Conservation (phyloP, 2,329 filamentous ascomycete genomes). For the Xylaria sp. region DNA sequence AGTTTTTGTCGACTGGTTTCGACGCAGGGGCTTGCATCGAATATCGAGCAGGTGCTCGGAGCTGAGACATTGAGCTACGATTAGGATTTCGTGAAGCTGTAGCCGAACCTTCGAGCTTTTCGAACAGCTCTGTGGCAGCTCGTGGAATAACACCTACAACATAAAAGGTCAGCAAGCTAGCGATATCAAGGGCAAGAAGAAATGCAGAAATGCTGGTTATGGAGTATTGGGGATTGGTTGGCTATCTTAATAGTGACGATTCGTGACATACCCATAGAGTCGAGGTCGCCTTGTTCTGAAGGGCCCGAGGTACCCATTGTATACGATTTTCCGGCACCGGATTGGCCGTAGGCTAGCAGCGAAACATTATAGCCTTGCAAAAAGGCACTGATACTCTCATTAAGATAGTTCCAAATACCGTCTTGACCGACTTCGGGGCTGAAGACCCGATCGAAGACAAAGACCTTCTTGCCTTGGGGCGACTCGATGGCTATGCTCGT, state of each 20-base stretch:
- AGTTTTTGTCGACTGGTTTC: constrained; percentile 74
- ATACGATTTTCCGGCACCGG: constrained; percentile 96
- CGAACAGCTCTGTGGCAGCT: constrained; percentile 86
- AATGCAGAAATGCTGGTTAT: neutral
- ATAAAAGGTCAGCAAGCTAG: constrained; percentile 39
- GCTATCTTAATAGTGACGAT: neutral
- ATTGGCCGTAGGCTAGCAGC: constrained; percentile 95
- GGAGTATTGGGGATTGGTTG: neutral
- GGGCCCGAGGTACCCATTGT: constrained; percentile 98
- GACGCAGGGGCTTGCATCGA: constrained; percentile 64
- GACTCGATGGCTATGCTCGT: constrained; percentile 91
- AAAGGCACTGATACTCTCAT: constrained; percentile 89
- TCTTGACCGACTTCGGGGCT: constrained; percentile 84
- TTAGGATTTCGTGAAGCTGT: constrained; percentile 53
- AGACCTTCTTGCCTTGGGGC: constrained; percentile 91
- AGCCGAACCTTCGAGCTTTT: constrained; percentile 75
- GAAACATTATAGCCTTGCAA: constrained; percentile 98
- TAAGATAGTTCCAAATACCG: constrained; percentile 93
- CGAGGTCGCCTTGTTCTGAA: constrained; percentile 74
- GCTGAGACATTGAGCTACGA: constrained; percentile 77
- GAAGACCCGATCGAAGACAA: constrained; percentile 97
- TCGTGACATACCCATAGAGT: constrained; percentile 77
- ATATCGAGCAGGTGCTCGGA: constrained; percentile 83
- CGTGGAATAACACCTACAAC: constrained; percentile 90
- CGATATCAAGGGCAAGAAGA: neutral